These are phyloP conservation scores for Circinella minor DNA, from an alignment of 371 early-diverging fungal species.

Conservation along the genomic window DNA sequence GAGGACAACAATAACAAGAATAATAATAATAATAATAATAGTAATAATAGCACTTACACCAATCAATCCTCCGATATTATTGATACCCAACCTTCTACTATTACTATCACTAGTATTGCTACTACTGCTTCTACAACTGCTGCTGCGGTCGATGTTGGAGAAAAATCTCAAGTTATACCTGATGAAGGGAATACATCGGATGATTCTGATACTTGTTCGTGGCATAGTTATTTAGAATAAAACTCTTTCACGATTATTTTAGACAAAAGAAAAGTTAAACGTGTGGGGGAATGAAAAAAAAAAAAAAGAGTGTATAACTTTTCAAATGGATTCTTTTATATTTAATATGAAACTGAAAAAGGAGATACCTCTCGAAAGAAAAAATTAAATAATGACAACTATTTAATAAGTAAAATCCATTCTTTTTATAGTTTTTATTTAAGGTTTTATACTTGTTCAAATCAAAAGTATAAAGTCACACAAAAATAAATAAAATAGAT, in stretches of 20 bases:
- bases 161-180: constrained; percentile 2
- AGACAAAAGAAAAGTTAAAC: no score
- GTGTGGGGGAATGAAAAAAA: no score
- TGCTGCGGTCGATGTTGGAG: not conserved
- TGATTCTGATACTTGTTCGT: constrained; percentile 10
- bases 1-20: not conserved
- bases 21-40: not conserved
- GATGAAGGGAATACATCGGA: constrained; percentile 2
- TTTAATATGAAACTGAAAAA: no score
- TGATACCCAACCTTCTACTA: constrained; percentile 9
- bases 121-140: not conserved
- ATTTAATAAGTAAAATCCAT: no score
- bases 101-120: not conserved
- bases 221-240: constrained; percentile 8
- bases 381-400: no score
- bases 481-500: no score
- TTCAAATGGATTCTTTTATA: no score
- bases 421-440: no score
- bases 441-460: no score
- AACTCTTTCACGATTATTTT: not conserved
- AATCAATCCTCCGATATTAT: not conserved
- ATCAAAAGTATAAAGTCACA: no score
- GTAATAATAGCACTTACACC: not conserved
- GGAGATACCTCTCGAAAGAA: no score
- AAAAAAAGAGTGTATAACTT: no score